phyloP scores from a whole-genome alignment of 768 basidiomycete species.

The Psilocybe cubensis region DNA sequence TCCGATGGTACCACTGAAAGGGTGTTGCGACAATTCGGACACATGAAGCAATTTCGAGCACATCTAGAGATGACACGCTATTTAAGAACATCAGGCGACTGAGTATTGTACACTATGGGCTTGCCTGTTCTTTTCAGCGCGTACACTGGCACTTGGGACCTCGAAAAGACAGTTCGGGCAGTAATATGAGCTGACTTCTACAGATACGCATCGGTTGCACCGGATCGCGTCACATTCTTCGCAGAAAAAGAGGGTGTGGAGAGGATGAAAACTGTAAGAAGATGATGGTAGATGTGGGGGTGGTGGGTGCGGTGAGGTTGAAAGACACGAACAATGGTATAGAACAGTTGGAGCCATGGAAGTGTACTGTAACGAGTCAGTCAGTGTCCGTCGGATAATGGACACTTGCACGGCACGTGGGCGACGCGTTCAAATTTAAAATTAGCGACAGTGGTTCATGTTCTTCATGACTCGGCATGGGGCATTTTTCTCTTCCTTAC shows the following conservation, averaged over 20 bases:
- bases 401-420: not conserved
- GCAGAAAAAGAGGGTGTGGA: conserved; percentile 92
- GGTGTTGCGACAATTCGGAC: conserved; percentile 91
- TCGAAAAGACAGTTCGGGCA: conserved; percentile 99
- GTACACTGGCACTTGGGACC: conserved; percentile 97
- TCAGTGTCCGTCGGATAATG: not conserved
- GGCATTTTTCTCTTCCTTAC: not conserved
- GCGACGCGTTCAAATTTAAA: not conserved
- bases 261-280: conserved; percentile 78
- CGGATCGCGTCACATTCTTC: conserved; percentile 97
- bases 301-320: conserved; percentile 61
- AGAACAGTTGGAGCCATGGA: conserved; percentile 41
- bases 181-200: conserved; percentile 97
- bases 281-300: conserved; percentile 81
- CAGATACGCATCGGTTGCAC: conserved; percentile 89
- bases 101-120: conserved; percentile 8
- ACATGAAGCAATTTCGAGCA: conserved; percentile 96
- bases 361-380: not conserved
- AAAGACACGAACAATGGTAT: conserved; percentile 80
- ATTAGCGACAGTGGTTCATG: not conserved
- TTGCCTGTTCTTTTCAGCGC: conserved; percentile 96
- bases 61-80: conserved; percentile 69
- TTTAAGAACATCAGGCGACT: not conserved
- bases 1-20: conserved; percentile 92
- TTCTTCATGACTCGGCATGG: not conserved